These are phyloP conservation scores for Penicillium tannophilum DNA, from an alignment of 495 filamentous ascomycete species.

Conservation along the genomic window DNA sequence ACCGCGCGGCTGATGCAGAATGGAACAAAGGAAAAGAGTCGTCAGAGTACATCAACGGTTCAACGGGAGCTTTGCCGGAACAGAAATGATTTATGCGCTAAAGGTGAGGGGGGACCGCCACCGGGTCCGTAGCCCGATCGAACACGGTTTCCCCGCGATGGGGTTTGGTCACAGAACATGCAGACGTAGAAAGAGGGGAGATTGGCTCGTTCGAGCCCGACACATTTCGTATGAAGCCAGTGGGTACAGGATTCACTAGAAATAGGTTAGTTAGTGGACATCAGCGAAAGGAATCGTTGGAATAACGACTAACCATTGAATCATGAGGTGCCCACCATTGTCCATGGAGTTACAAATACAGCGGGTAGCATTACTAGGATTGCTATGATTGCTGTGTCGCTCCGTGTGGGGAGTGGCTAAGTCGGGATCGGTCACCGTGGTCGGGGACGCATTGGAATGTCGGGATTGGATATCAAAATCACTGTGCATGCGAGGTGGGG, in stretches of 20 bases:
- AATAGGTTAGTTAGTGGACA: constrained; percentile 15
- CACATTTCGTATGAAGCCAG: constrained; percentile 80
- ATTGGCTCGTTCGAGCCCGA: constrained; percentile 65
- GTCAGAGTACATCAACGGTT: constrained; percentile 19
- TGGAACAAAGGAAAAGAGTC: constrained; percentile 30
- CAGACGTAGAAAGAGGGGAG: constrained; percentile 80
- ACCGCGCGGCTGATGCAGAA: constrained; percentile 27
- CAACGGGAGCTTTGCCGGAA: constrained; percentile 33
- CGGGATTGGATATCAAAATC: constrained; percentile 41
- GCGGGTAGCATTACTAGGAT: constrained; percentile 60
- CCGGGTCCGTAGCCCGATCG: constrained; percentile 53
- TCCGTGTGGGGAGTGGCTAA: constrained; percentile 67
- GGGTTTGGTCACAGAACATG: constrained; percentile 76
- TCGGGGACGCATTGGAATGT: constrained; percentile 60
- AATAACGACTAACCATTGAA: constrained; percentile 69
- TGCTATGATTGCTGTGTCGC: constrained; percentile 56
- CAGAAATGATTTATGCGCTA: constrained; percentile 68
- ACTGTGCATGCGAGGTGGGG: constrained; percentile 45
- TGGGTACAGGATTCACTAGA: constrained; percentile 81
- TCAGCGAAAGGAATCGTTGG: not conserved
- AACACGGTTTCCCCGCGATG: constrained; percentile 65
- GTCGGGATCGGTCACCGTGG: constrained; percentile 66
- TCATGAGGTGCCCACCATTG: constrained; percentile 70
- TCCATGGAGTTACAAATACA: constrained; percentile 73
- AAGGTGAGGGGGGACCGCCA: constrained; percentile 55